Percentiles rank a stretch among this genome's conserved stretches.
Conservation (phyloP, 306 rosid genomes). For the Quercus dentata region DNA sequence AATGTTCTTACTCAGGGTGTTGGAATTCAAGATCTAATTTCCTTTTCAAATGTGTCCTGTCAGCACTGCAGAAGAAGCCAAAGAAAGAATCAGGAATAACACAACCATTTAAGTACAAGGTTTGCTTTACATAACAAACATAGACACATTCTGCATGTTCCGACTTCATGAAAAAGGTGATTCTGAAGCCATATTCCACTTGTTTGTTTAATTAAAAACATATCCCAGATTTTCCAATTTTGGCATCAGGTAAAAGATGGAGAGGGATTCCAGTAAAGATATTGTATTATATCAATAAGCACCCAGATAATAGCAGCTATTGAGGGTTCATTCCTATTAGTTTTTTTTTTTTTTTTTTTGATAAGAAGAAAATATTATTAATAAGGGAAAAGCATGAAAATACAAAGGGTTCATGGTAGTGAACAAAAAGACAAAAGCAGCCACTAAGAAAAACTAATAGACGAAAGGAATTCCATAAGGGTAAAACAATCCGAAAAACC, state of each 20-base stretch:
- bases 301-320: background rate
- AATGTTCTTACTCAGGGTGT: conserved; percentile 48
- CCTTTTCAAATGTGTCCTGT: conserved; percentile 86
- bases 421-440: too few species aligned
- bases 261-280: background rate
- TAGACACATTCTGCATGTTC: conserved; percentile 11
- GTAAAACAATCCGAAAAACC: too few species aligned
- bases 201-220: background rate
- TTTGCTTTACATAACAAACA: conserved; percentile 12
- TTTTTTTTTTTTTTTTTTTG: too few species aligned
- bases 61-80: conserved; percentile 65
- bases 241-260: background rate
- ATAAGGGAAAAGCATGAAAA: too few species aligned
- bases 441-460: too few species aligned
- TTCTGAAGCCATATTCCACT: background rate
- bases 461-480: too few species aligned
- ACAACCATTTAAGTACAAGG: conserved; percentile 10
- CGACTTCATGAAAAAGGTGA: background rate
- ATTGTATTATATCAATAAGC: conserved; percentile 1
- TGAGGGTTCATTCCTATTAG: background rate
- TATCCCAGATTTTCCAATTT: background rate
- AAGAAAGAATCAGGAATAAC: conserved; percentile 10
- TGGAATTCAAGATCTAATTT: conserved; percentile 93
- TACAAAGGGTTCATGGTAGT: too few species aligned
- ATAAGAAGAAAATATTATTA: too few species aligned